These are phyloP conservation scores for Arthrobotrys musiformis DNA, from an alignment of 2,329 filamentous ascomycete genomes.

Conservation along the genomic window DNA sequence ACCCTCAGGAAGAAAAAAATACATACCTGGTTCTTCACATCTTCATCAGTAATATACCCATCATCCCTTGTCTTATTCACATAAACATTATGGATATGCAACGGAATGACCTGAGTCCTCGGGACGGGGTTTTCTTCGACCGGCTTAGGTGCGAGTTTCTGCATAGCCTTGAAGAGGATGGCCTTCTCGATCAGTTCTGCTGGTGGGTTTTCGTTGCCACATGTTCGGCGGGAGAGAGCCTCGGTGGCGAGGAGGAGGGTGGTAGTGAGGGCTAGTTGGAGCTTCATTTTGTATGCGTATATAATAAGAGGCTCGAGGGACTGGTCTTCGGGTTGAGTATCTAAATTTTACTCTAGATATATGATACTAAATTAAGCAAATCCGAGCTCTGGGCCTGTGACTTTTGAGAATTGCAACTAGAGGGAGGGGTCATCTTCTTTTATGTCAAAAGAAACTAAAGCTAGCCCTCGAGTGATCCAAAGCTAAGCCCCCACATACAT, in stretches of 20 bases:
- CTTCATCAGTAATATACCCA: slow-evolving; percentile 25
- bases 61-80: background rate
- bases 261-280: background rate
- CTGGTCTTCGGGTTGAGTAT: background rate
- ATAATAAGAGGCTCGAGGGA: background rate
- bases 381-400: too few species aligned
- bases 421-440: too few species aligned
- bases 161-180: slow-evolving; percentile 9
- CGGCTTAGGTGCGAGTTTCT: background rate
- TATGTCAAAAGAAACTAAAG: too few species aligned
- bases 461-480: too few species aligned
- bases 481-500: background rate
- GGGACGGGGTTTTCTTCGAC: background rate
- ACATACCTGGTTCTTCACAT: slow-evolving; percentile 25
- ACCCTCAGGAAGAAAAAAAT: too few species aligned
- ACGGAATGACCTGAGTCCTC: background rate
- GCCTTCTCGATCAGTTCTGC: slow-evolving; percentile 12
- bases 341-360: background rate
- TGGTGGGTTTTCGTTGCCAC: slow-evolving; percentile 12
- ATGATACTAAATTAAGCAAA: too few species aligned
- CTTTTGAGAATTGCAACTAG: too few species aligned
- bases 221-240: slow-evolving; percentile 3
- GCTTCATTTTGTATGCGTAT: slow-evolving; percentile 1
- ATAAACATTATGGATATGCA: slow-evolving; percentile 38
- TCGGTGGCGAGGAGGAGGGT: background rate